Evolutionary conservation across 1,284 basidiomycete genomes (phyloP).

Genomic region (Marasmius fiardii): DNA sequence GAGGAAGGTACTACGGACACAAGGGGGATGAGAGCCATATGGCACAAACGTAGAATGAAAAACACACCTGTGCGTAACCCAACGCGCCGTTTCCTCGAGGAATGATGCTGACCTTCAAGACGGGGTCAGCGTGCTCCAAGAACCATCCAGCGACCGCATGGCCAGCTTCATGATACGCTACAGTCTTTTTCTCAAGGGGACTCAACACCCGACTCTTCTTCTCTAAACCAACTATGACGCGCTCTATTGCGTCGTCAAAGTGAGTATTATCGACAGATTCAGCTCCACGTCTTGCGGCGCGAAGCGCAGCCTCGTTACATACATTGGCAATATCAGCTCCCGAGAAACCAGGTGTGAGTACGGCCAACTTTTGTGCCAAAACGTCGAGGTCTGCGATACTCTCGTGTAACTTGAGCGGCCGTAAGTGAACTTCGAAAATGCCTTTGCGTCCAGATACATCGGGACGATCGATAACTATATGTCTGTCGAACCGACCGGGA

Average conservation of each 20-base stretch:
- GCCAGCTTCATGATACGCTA: conserved; percentile 98
- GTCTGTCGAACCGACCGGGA: conserved; percentile 96
- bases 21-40: conserved; percentile 11
- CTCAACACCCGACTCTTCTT: conserved; percentile 92
- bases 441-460: conserved; percentile 93
- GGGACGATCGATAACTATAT: conserved; percentile 94
- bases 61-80: conserved; percentile 86
- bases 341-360: conserved; percentile 96
- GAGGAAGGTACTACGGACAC: conserved; percentile 77
- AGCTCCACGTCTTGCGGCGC: conserved; percentile 85
- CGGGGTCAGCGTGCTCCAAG: conserved; percentile 93
- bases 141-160: conserved; percentile 99
- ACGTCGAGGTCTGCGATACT: conserved; percentile 55
- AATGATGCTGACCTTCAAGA: conserved; percentile 98
- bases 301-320: conserved; percentile 96
- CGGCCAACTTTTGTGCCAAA: conserved; percentile 89
- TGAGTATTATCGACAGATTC: conserved; percentile 82
- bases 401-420: conserved; percentile 73
- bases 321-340: conserved; percentile 99
- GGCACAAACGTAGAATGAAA: not conserved
- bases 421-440: conserved; percentile 93
- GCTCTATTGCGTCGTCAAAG: conserved; percentile 97
- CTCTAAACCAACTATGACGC: conserved; percentile 97
- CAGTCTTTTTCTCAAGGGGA: conserved; percentile 97
- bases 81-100: conserved; percentile 94